Base-by-base conservation (phyloP, 2,329 filamentous ascomycete species). In the Parascedosporium putredinis region DNA sequence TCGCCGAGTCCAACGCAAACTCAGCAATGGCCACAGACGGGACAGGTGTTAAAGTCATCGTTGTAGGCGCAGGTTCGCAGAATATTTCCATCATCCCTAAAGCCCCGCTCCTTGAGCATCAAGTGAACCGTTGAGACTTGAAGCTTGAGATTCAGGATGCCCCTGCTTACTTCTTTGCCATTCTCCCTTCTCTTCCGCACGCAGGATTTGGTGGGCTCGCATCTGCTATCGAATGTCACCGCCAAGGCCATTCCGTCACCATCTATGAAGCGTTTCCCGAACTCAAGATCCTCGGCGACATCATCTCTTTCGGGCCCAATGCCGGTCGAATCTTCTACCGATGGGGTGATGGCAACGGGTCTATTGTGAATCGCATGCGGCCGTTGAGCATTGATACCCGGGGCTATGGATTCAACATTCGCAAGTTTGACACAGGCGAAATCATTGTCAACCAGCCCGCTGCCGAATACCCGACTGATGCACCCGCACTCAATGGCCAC, bases 261-360 rank as follows among this genome's bases (percentile, higher is more conserved):
- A 70, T 83, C 52, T 79, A 80, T 59, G 78, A 81, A 56, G 69
- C 72, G 1, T 81, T 80, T 52, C 65, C 71, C 6, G 71, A 73
- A 49, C 70, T 81, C 50, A 83, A 81, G 55, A 63, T 68, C 3
- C 69, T 83, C 0, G 79, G 79, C 48, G 76, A 82, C 62, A 80
- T 82, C 53, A 82, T 81, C 54, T 76, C 74, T 10, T 81, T 81
- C 53, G 78, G 78, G 2, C 68, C 75, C 45, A 83, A 83, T 55
- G 76, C 70, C 10, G 76, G 77, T 0, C 73, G 78, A 36, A 81
- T 83, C 55, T 79, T 81, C 56, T 60, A 74, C 48, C 72, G 79
- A 3, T 84, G 79, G 79, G 66, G 64, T 1, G 60, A 72, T 24
- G 73, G 76, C 31, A 66, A 81, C 8, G 31, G 40, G 2, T 50